Evolutionary conservation across 805 yeast genomes (phyloP).

Genomic region (Debaryomyces tyrocola): DNA sequence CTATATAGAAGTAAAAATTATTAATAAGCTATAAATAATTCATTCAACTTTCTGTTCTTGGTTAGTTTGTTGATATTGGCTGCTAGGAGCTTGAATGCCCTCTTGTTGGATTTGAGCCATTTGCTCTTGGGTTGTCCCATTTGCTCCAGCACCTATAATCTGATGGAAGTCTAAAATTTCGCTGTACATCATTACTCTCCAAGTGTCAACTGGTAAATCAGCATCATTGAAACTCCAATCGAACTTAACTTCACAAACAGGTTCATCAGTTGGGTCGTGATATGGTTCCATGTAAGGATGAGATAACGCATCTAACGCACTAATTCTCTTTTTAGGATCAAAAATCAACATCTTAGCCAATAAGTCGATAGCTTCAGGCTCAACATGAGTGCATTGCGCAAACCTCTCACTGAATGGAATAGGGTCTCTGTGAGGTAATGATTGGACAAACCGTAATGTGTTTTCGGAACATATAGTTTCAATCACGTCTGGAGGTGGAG

Average conservation of each 20-base stretch:
- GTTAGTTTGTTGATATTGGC: neutral
- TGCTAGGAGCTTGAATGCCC: conserved; percentile 25
- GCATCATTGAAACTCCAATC: conserved; percentile 99
- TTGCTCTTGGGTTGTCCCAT: conserved; percentile 19
- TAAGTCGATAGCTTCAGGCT: conserved; percentile 84
- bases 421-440: conserved; percentile 92
- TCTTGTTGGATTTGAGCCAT: conserved; percentile 25
- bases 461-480: conserved; percentile 95
- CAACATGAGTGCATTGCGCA: conserved; percentile 58
- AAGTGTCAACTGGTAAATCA: conserved; percentile 93
- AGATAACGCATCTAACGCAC: conserved; percentile 85
- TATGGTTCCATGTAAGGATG: conserved; percentile 94
- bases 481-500: conserved; percentile 95
- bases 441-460: conserved; percentile 89
- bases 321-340: conserved; percentile 91
- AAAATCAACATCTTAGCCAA: conserved; percentile 88
- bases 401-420: conserved; percentile 82
- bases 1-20: neutral
- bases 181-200: conserved; percentile 99
- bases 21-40: neutral
- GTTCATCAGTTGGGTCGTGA: conserved; percentile 97
- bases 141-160: conserved; percentile 53
- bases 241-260: conserved; percentile 85
- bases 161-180: conserved; percentile 96
- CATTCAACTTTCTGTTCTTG: conserved; percentile 15